Evolutionary conservation across 306 rosid genomes (phyloP).

Genomic region (Hylodesmum podocarpum): DNA sequence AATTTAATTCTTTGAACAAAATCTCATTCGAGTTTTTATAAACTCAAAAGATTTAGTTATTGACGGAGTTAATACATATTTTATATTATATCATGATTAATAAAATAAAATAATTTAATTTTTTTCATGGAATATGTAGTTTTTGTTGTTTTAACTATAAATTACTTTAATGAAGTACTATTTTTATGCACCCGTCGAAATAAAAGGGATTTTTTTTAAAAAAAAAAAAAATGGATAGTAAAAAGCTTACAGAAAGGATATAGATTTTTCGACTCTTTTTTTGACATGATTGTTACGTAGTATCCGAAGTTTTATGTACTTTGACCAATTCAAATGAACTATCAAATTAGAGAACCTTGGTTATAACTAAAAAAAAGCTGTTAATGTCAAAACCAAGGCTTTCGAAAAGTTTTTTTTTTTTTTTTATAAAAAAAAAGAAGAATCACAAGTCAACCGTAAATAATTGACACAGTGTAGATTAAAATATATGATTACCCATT

Average conservation of each 20-base stretch:
- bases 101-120: neutral
- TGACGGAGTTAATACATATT: no score
- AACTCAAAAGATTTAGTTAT: no score
- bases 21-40: no score
- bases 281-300: neutral
- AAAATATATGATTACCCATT: neutral
- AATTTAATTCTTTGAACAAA: no score
- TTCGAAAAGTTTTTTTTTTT: no score
- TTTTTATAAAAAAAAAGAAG: no score
- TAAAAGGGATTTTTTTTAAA: no score
- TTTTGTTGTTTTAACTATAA: no score
- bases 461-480: neutral
- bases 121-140: neutral
- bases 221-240: no score
- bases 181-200: neutral
- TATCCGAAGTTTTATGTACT: neutral
- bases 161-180: neutral
- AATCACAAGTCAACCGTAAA: neutral
- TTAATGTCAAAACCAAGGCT: neutral
- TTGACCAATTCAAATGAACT: neutral
- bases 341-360: neutral
- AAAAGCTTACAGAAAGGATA: no score
- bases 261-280: neutral
- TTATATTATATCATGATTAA: no score
- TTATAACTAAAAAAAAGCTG: neutral